These are phyloP conservation scores for Salix exigua DNA, from an alignment of 345 rosid genomes.

Conservation along the genomic window DNA sequence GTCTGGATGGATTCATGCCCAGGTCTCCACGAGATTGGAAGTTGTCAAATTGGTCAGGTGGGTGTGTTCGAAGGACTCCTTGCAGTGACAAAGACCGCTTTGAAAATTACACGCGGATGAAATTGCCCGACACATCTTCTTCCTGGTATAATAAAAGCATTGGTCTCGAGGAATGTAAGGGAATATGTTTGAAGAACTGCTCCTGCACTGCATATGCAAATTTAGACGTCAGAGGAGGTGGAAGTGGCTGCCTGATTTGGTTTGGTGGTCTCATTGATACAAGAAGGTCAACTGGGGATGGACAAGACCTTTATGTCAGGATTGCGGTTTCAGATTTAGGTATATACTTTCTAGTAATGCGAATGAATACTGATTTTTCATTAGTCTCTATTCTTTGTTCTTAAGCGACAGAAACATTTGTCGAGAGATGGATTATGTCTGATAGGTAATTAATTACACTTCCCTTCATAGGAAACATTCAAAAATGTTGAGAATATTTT, in stretches of 20 bases:
- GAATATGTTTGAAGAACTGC: not conserved
- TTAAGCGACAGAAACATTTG: no score
- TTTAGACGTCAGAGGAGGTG: not conserved
- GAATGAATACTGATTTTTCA: no score
- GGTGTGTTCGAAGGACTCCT: not conserved
- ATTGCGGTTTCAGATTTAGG: not conserved
- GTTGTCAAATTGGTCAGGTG: not conserved
- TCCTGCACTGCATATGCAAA: not conserved
- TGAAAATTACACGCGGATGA: not conserved
- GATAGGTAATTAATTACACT: no score
- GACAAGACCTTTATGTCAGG: not conserved
- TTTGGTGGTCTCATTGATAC: not conserved
- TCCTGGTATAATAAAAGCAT: not conserved
- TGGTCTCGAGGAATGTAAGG: not conserved
- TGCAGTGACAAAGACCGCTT: not conserved
- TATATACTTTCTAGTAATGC: not conserved
- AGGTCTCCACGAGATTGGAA: not conserved
- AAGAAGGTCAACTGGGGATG: not conserved
- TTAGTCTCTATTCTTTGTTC: no score
- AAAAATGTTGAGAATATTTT: no score
- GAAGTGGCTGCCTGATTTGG: conserved; percentile 6
- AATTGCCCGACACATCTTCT: not conserved
- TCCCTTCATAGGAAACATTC: no score
- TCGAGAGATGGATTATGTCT: no score
- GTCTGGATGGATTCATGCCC: no score